phyloP scores from a whole-genome alignment of 1,284 basidiomycete genomes.

The Pseudozyma thailandica region DNA sequence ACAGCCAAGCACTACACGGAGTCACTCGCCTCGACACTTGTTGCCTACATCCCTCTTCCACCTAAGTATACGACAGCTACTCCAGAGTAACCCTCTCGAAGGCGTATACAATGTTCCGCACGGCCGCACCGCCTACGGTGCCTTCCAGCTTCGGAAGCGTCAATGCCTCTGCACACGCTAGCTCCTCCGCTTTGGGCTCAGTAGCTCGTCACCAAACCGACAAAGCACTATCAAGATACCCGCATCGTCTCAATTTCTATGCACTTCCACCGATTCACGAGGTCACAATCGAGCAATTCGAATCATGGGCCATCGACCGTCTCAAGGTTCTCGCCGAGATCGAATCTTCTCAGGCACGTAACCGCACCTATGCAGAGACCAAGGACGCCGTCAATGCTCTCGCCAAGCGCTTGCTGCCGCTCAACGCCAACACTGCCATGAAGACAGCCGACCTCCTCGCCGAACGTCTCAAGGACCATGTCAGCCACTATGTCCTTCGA shows the following conservation, averaged over 20 bases:
- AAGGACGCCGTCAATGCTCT: slow-evolving; percentile 75
- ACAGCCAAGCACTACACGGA: not conserved
- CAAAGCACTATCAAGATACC: slow-evolving; percentile 47
- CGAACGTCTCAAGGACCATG: slow-evolving; percentile 86
- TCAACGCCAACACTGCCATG: slow-evolving; percentile 75
- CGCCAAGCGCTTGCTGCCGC: slow-evolving; percentile 78
- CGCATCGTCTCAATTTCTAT: slow-evolving; percentile 72
- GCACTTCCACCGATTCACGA: slow-evolving; percentile 85
- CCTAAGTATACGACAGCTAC: too few relatives aligned
- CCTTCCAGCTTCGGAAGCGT: slow-evolving; percentile 38
- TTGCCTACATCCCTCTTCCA: too few relatives aligned
- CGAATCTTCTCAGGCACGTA: slow-evolving; percentile 88
- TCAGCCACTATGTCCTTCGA: slow-evolving; percentile 93
- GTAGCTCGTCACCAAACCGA: slow-evolving; percentile 46
- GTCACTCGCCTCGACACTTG: too few relatives aligned
- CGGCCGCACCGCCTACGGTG: slow-evolving; percentile 36
- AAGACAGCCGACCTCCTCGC: slow-evolving; percentile 69
- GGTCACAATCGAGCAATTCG: slow-evolving; percentile 95
- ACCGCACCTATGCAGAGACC: slow-evolving; percentile 81
- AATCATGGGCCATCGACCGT: slow-evolving; percentile 87
- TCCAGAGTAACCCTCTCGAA: not conserved
- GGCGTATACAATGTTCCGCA: slow-evolving; percentile 28
- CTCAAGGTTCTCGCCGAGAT: slow-evolving; percentile 90
- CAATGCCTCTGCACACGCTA: slow-evolving; percentile 12
- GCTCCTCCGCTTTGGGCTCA: slow-evolving; percentile 25